These are phyloP conservation scores for Cicer pinnatifidum DNA, from an alignment of 306 rosid genomes.

Conservation along the genomic window DNA sequence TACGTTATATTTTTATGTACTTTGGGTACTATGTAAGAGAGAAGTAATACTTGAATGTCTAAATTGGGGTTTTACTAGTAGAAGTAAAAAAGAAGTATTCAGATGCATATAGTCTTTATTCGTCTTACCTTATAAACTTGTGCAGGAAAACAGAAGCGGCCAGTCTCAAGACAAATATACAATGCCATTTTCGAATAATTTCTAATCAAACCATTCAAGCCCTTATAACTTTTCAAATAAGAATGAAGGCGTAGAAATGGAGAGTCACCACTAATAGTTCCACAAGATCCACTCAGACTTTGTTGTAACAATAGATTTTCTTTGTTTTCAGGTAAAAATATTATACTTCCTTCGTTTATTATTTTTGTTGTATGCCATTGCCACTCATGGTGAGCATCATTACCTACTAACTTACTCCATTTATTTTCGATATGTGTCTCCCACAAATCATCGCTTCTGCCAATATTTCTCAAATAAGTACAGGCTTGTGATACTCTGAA, in stretches of 20 bases:
- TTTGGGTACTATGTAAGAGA: neutral
- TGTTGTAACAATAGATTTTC: neutral
- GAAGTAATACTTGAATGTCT: too few relatives aligned
- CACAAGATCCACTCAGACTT: slow-evolving; percentile 37
- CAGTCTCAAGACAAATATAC: slow-evolving; percentile 65
- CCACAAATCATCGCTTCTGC: slow-evolving; percentile 41
- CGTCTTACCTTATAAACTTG: slow-evolving; percentile 64
- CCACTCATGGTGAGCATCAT: slow-evolving; percentile 51
- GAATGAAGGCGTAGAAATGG: slow-evolving; percentile 33
- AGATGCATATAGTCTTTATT: neutral
- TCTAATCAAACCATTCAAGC: slow-evolving; percentile 26
- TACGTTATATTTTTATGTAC: neutral
- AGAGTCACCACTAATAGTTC: slow-evolving; percentile 36
- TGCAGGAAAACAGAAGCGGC: slow-evolving; percentile 73
- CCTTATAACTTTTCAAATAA: slow-evolving; percentile 27
- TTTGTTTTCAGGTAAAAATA: neutral
- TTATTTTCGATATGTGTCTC: slow-evolving; percentile 12
- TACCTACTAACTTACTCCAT: slow-evolving; percentile 46
- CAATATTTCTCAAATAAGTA: neutral
- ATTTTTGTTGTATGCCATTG: slow-evolving; percentile 29
- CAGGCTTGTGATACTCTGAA: slow-evolving; percentile 40
- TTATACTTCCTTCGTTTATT: neutral
- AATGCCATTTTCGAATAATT: slow-evolving; percentile 59
- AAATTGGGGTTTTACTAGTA: neutral
- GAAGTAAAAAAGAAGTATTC: neutral